These are phyloP conservation scores for Hylodesmum podocarpum DNA, from an alignment of 306 rosid species.

Conservation along the genomic window DNA sequence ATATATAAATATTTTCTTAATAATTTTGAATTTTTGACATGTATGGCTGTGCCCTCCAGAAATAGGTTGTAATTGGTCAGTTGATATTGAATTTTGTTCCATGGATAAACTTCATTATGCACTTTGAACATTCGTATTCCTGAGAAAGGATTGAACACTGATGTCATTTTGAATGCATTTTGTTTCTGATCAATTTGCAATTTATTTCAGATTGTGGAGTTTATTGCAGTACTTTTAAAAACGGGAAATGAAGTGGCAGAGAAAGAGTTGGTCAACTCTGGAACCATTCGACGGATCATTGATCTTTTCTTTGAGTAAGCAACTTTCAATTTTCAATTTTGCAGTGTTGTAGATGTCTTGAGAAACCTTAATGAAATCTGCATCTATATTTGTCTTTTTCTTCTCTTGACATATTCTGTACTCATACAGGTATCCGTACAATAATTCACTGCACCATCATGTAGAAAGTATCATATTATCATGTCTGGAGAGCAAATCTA, in stretches of 20 bases:
- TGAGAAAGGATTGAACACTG: neutral
- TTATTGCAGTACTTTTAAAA: constrained; percentile 85
- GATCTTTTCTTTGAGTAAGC: constrained; percentile 98
- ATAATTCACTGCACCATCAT: constrained; percentile 86
- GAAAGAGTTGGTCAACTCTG: constrained; percentile 81
- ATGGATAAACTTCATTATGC: neutral
- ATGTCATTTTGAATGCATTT: neutral
- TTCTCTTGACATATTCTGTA: neutral
- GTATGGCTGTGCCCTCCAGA: neutral
- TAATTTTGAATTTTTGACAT: constrained; percentile 9
- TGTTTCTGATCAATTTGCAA: constrained; percentile 18
- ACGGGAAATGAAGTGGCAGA: constrained; percentile 79
- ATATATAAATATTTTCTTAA: neutral
- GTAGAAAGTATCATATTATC: constrained; percentile 75
- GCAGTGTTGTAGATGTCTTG: constrained; percentile 4
- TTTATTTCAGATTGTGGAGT: constrained; percentile 81
- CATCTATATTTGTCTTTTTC: neutral
- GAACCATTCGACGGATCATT: constrained; percentile 78
- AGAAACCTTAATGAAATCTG: constrained; percentile 13
- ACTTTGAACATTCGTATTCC: neutral
- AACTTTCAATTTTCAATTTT: neutral
- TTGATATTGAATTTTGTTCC: constrained; percentile 4
- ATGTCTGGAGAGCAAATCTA: constrained; percentile 86
- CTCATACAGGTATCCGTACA: constrained; percentile 79
- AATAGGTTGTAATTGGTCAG: neutral